Evolutionary conservation across 2,329 filamentous ascomycete genomes (phyloP), one percentile per base, ranked within the genome.

Genomic region (Aureobasidium mangrovei): DNA sequence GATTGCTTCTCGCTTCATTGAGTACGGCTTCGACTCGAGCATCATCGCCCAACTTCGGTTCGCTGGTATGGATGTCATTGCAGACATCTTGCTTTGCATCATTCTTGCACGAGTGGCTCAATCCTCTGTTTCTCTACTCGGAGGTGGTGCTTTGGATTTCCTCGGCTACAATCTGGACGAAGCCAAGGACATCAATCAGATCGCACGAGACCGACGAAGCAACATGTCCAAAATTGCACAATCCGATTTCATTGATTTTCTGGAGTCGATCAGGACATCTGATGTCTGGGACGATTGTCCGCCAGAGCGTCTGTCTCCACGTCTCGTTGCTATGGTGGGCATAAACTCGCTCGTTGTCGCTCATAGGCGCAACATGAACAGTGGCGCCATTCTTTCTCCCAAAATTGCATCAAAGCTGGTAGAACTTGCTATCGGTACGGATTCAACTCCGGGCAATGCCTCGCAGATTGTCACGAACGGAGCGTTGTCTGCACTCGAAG

Each of bases 221-320:
- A 90, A 89, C 60, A 75, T 91, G 64, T 84, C 88, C 0, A 84
- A 78, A 63, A 75, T 80, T 31, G 80, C 78, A 8, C 82, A 83
- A 61, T 72, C 70, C 12, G 74, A 79, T 0, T 64, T 91, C 6
- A 60, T 69, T 6, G 72, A 75, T 0, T 73, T 88, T 40, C 80
- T 82, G 56, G 67, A 69, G 1, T 68, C 72, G 3, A 62, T 88
- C 3, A 66, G 77, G 45, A 57, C 45, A 26, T 63, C 27, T 47
- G 57, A 29, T 18, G 18, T 86, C 1, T 91, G 86, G 86, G 75
- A 78, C 41, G 74, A 77, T 1, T 67, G 72, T 8, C 67, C 68
- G 39, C 78, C 78, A 5, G 62, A 68, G 3, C 64, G 66, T 2
- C 60, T 90, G 5, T 83, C 85, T 1, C 82, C 84, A 4, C 80